phyloP scores from a whole-genome alignment of 163 green algal species.

The Scenedesmus sp. region DNA sequence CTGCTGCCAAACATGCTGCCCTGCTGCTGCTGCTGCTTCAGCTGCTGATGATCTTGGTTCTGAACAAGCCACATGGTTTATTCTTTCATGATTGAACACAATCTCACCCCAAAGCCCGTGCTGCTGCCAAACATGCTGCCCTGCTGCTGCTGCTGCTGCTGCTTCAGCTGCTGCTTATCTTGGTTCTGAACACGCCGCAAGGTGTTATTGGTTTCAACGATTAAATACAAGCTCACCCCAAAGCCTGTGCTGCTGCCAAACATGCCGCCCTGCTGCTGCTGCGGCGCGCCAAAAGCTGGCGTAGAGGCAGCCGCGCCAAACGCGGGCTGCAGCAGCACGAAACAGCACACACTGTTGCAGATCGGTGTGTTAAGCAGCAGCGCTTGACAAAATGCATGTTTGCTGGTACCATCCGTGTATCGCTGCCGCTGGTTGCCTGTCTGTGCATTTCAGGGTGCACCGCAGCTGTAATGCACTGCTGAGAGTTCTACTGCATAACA shows the following conservation, averaged over 20 bases:
- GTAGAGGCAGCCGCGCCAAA: slow-evolving; percentile 30
- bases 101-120: background rate
- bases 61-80: too few relatives aligned
- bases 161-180: background rate
- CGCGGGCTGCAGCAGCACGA: slow-evolving; percentile 21
- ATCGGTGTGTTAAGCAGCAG: too few relatives aligned
- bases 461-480: too few relatives aligned
- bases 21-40: background rate
- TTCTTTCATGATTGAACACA: too few relatives aligned
- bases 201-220: too few relatives aligned
- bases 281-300: slow-evolving; percentile 29
- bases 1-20: slow-evolving; percentile 20
- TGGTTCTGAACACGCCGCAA: too few relatives aligned
- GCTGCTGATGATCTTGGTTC: background rate
- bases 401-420: too few relatives aligned
- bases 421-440: too few relatives aligned
- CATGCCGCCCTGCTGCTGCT: slow-evolving; percentile 20
- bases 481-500: too few relatives aligned
- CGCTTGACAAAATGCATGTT: too few relatives aligned
- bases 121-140: slow-evolving; percentile 34
- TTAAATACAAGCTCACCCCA: background rate
- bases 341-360: background rate
- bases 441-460: too few relatives aligned
- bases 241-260: slow-evolving; percentile 44
- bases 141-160: background rate